Evolutionary conservation across 371 early-diverging fungal genomes (phyloP), one percentile per base, ranked within the genome.

Genomic region (Coemansia linderi): DNA sequence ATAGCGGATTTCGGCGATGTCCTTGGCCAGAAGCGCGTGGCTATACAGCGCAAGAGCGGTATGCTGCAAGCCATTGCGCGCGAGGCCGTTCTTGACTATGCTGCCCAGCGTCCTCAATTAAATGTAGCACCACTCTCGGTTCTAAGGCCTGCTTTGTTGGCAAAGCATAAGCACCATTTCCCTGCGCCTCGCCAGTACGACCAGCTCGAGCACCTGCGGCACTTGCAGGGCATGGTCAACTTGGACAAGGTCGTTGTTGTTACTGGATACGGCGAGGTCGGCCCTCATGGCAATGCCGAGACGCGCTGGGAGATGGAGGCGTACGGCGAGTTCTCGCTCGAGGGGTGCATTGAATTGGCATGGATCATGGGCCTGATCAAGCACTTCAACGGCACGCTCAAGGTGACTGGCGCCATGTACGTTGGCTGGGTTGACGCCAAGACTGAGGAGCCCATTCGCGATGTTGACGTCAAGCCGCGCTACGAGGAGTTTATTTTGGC

Each of bases 311-410:
- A 97, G 83, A 96, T 97, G 94, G 95, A 95, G 81, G 90, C 93
- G 62, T 73, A 84, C 61, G 97, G 97, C 69, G 91, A 95, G 80
- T 92, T 96, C 84, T 95, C 96, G 43, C 86, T 95, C 39, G 95
- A 95, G 63, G 97, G 96, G 19, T 95, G 95, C 79, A 93, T 97
- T 69, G 97, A 97, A 84, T 88, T 97, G 91, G 95, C 97, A 38
- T 95, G 97, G 96, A 92, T 96, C 78, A 95, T 95, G 96, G 96
- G 96, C 65, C 88, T 86, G 75, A 93, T 97, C 82, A 92, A 91
- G 83, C 95, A 94, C 79, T 89, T 88, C 81, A 89, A 91, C 69
- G 96, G 96, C 56, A 89, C 88, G 58, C 86, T 93, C 75, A 92
- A 93, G 86, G 85, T 86, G 22, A 62, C 57, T 71, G 90, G 90